These are phyloP conservation scores for Calonectria fujianensis DNA, from an alignment of 2,329 filamentous ascomycete species.

Conservation along the genomic window DNA sequence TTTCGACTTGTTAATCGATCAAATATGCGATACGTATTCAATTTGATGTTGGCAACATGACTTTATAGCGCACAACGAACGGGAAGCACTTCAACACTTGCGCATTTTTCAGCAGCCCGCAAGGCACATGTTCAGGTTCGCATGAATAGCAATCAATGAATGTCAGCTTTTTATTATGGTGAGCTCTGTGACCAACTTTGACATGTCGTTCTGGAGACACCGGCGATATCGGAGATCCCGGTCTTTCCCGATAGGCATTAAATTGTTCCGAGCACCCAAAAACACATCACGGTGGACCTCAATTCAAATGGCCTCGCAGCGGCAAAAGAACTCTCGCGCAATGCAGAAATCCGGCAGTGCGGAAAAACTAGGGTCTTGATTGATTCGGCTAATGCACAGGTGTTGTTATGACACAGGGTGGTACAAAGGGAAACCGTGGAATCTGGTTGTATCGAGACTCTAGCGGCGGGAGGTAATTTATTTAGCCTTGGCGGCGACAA, in stretches of 20 bases:
- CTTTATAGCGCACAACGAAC: background rate
- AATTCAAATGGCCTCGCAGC: slow-evolving; percentile 48
- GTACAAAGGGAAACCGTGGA: slow-evolving; percentile 71
- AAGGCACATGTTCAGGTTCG: background rate
- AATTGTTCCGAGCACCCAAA: slow-evolving; percentile 49
- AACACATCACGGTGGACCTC: slow-evolving; percentile 46
- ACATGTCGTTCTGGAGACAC: slow-evolving; percentile 43
- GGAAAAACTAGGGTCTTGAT: slow-evolving; percentile 59
- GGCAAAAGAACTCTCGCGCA: slow-evolving; percentile 44
- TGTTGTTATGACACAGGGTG: slow-evolving; percentile 74
- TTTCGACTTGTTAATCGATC: slow-evolving; percentile 23
- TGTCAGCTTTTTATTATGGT: slow-evolving; percentile 28
- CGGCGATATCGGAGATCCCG: slow-evolving; percentile 53
- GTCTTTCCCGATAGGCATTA: slow-evolving; percentile 52
- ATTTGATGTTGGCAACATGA: background rate
- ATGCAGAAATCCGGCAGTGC: slow-evolving; percentile 31
- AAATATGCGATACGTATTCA: background rate
- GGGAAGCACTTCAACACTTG: background rate
- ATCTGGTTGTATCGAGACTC: slow-evolving; percentile 61
- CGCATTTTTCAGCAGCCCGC: background rate
- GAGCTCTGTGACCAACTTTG: slow-evolving; percentile 41
- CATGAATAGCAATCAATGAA: slow-evolving; percentile 6
- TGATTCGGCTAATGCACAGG: slow-evolving; percentile 78
- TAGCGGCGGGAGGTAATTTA: slow-evolving; percentile 67
- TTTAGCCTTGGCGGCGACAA: slow-evolving; percentile 78